Evolutionary conservation across 2,329 filamentous ascomycete genomes (phyloP), one percentile per base, ranked within the genome.

Genomic region (Sporothrix curviconia): DNA sequence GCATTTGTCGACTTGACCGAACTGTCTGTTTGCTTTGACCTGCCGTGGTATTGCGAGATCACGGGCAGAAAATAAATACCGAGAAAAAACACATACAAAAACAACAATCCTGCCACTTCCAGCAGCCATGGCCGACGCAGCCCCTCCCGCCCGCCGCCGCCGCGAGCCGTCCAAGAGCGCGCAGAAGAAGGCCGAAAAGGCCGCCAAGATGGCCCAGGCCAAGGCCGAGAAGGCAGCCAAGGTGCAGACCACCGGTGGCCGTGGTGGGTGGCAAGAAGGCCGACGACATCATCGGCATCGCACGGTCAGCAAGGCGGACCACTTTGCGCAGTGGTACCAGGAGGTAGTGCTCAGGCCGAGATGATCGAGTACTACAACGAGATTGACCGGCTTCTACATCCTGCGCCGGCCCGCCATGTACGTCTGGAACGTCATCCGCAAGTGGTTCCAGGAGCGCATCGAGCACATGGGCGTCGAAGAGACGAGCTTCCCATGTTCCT

Each of bases 351-450:
- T 92, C 69, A 99, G 82, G 90, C 90, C 66, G 90, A 96, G 71
- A 89, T 99, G 87, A 86, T 97, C 67, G 92, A 96, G 69, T 99
- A 96, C 82, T 97, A 96, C 71, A 65, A 73, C 69, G 89, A 96
- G 75, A 92, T 97, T 61, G 90, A n/a, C 92, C n/a, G 90, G 92
- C 50, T 96, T 95, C 77, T 97, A 96, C 74, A 94, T 97, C 71
- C 82, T 95, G 71, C 92, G 90, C 61, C 55, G 63, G 8, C 72
- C 80, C 34, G 76, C 81, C 62, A 86, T 86, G 63, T 79, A 84
- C 70, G 81, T 86, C 66, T 86, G 84, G 84, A 80, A 78, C 67
- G 75, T 76, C 30, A 86, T 87, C 62, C 80, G 82, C 66, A 81
- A 82, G 65, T 86, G 82, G 82, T 87, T 87, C 72, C 78, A 82